Conservation (phyloP, 129 eudicot species). For the Cynara cardunculus region DNA sequence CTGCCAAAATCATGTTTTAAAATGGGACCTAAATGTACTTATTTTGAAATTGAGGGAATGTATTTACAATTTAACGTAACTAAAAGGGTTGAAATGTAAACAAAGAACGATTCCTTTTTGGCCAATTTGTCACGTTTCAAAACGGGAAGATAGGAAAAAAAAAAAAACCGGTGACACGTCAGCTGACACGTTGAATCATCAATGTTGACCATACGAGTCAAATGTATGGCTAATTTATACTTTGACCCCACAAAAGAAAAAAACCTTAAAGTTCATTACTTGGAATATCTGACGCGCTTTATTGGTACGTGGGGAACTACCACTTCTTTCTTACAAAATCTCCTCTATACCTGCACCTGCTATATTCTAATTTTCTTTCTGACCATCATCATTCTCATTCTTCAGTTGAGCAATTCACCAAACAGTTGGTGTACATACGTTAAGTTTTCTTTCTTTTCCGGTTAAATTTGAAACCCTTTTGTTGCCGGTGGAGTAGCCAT, state of each 20-base stretch:
- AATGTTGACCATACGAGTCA: constrained; percentile 40
- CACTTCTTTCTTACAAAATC: constrained; percentile 18
- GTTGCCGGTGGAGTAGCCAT: neutral
- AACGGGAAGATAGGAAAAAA: neutral
- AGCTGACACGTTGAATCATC: constrained; percentile 40
- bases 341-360: constrained; percentile 15
- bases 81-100: neutral
- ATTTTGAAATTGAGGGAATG: neutral
- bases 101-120: neutral
- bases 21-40: neutral
- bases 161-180: constrained; percentile 11
- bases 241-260: constrained; percentile 29
- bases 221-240: constrained; percentile 22
- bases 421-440: constrained; percentile 27
- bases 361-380: constrained; percentile 24
- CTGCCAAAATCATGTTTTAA: too few species aligned
- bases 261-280: constrained; percentile 39
- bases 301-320: constrained; percentile 42
- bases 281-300: constrained; percentile 36
- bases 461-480: constrained; percentile 8
- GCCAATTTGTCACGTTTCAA: neutral
- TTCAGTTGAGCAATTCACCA: constrained; percentile 33
- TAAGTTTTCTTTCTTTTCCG: constrained; percentile 1
- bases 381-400: constrained; percentile 19
- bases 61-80: neutral